A percentile compares a stretch with the other conserved stretches of the same genome.
Conservation (phyloP, 1,139 yeast species). For the Suhomyces bolitotheri region DNA sequence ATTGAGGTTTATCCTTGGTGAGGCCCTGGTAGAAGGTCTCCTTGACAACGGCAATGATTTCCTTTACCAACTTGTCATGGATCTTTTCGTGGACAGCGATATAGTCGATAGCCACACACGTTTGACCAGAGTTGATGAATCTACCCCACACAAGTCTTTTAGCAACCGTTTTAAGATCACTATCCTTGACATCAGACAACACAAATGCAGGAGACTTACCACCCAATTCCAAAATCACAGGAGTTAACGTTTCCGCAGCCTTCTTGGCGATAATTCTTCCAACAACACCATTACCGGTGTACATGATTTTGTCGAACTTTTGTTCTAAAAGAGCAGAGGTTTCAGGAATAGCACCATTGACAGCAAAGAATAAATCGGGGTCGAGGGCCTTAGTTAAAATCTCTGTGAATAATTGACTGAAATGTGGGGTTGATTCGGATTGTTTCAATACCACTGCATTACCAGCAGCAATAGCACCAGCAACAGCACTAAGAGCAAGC, state of each 20-base stretch:
- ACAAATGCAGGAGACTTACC: constrained; percentile 89
- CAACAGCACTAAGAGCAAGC: constrained; percentile 64
- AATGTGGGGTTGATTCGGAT: constrained; percentile 70
- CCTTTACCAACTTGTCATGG: constrained; percentile 42
- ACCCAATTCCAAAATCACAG: constrained; percentile 80
- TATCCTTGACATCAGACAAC: constrained; percentile 48
- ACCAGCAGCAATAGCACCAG: constrained; percentile 87
- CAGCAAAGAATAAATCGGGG: constrained; percentile 57
- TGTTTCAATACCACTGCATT: constrained; percentile 82
- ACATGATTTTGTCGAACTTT: constrained; percentile 79
- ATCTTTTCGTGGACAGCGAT: constrained; percentile 61
- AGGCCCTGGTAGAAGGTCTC: constrained; percentile 49
- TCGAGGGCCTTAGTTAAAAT: constrained; percentile 57
- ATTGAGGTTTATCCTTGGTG: constrained; percentile 31
- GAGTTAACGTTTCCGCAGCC: constrained; percentile 84
- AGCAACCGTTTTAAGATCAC: constrained; percentile 55
- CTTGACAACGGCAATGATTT: constrained; percentile 44
- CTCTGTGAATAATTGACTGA: constrained; percentile 55
- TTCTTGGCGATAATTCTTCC: constrained; percentile 77
- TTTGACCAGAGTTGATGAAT: constrained; percentile 82
- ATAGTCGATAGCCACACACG: constrained; percentile 89
- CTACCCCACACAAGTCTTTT: constrained; percentile 77
- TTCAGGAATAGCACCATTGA: constrained; percentile 75
- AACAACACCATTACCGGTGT: constrained; percentile 78
- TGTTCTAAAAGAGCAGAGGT: constrained; percentile 64